A percentile compares a stretch with the other conserved stretches of the same genome.
These are phyloP conservation scores for Fonsecaea monophora DNA, from an alignment of 2,329 filamentous ascomycete species.

Conservation along the genomic window DNA sequence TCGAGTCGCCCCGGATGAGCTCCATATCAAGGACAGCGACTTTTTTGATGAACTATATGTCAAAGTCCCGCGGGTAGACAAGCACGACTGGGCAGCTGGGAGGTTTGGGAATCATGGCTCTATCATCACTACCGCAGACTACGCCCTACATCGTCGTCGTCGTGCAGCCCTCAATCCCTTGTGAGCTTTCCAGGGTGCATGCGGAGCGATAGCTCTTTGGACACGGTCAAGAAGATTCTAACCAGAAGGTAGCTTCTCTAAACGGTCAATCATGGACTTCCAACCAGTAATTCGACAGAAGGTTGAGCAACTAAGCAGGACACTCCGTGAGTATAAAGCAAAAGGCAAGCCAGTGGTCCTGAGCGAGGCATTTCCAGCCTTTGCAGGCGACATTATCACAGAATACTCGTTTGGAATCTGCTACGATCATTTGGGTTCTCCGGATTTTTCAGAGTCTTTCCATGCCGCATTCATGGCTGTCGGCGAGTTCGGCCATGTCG, in stretches of 20 bases:
- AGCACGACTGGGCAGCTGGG: slow-evolving; percentile 18
- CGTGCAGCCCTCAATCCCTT: slow-evolving; percentile 49
- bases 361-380: slow-evolving; percentile 46
- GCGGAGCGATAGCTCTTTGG: neutral
- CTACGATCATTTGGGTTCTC: slow-evolving; percentile 19
- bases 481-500: slow-evolving; percentile 25
- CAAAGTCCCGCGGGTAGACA: slow-evolving; percentile 36
- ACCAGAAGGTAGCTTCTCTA: slow-evolving; percentile 47
- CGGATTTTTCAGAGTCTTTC: slow-evolving; percentile 20
- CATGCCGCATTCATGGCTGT: slow-evolving; percentile 37
- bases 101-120: slow-evolving; percentile 19
- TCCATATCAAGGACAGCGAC: slow-evolving; percentile 32
- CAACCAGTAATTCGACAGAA: slow-evolving; percentile 46
- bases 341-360: slow-evolving; percentile 5
- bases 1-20: slow-evolving; percentile 29
- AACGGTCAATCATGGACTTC: slow-evolving; percentile 45
- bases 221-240: neutral
- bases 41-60: slow-evolving; percentile 34
- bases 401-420: slow-evolving; percentile 44
- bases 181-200: neutral
- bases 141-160: slow-evolving; percentile 45
- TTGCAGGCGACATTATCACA: slow-evolving; percentile 55
- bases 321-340: slow-evolving; percentile 11
- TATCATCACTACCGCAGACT: slow-evolving; percentile 46
- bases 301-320: slow-evolving; percentile 10